Conservation (phyloP, 2,329 filamentous ascomycete genomes). For the Fusarium nodosum region DNA sequence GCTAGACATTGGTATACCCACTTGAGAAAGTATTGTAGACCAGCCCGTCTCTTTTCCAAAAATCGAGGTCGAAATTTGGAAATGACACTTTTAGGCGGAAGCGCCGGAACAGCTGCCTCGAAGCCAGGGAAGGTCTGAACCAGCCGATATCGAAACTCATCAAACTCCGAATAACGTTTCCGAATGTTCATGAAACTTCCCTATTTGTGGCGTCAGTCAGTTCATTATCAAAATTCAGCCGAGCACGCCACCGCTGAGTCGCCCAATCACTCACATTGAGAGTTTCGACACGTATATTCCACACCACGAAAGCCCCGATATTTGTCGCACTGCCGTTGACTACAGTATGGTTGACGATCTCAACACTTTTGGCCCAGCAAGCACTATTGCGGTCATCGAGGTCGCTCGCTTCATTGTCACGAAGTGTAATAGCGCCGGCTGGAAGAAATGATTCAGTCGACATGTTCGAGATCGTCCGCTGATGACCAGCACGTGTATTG, state of each 20-base stretch:
- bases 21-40: constrained; percentile 94
- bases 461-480: constrained; percentile 58
- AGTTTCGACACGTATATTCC: constrained; percentile 90
- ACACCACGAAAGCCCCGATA: constrained; percentile 93
- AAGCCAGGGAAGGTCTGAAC: constrained; percentile 86
- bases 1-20: constrained; percentile 59
- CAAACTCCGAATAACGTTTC: constrained; percentile 93
- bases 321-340: constrained; percentile 70
- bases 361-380: constrained; percentile 75
- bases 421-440: constrained; percentile 69
- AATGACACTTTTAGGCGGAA: constrained; percentile 92
- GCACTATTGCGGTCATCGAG: constrained; percentile 66
- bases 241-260: constrained; percentile 16
- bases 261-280: constrained; percentile 70
- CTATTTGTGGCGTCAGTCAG: constrained; percentile 54
- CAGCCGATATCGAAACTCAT: constrained; percentile 80
- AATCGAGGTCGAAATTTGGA: constrained; percentile 88
- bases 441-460: constrained; percentile 66
- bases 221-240: constrained; percentile 1
- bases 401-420: constrained; percentile 71
- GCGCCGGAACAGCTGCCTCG: constrained; percentile 84
- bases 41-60: constrained; percentile 84
- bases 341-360: constrained; percentile 68
- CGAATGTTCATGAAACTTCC: constrained; percentile 73
- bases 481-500: constrained; percentile 52